A percentile compares a stretch with the other conserved stretches of the same genome.
These are phyloP conservation scores for Calocera cornea DNA, from an alignment of 768 basidiomycete genomes.

Conservation along the genomic window DNA sequence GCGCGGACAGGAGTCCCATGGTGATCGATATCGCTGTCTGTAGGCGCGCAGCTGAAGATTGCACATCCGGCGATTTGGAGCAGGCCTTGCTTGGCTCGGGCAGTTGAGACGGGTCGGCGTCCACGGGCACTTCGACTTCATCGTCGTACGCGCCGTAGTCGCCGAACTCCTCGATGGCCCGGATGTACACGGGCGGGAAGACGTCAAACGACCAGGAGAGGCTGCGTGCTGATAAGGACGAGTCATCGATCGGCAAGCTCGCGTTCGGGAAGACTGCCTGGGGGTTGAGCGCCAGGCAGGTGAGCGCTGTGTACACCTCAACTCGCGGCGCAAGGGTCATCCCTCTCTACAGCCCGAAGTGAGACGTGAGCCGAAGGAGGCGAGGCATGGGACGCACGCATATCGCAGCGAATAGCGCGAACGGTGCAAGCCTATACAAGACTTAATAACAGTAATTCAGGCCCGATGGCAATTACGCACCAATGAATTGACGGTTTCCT, in stretches of 20 bases:
- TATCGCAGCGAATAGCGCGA: constrained; percentile 50
- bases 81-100: background rate
- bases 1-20: constrained; percentile 65
- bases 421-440: constrained; percentile 50
- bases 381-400: constrained; percentile 31
- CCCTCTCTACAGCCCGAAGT: constrained; percentile 41
- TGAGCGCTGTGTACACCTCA: constrained; percentile 64
- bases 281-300: constrained; percentile 44
- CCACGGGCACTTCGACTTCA: background rate
- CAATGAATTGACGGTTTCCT: background rate
- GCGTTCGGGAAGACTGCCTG: background rate
- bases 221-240: background rate
- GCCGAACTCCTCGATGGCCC: background rate
- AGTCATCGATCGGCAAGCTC: background rate
- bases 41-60: constrained; percentile 31
- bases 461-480: background rate
- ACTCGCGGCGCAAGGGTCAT: constrained; percentile 68
- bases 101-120: background rate
- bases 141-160: background rate
- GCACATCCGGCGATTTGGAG: background rate
- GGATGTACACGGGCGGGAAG: background rate
- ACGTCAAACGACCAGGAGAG: background rate
- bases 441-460: background rate
- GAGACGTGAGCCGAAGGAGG: background rate
- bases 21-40: constrained; percentile 31